Evolutionary conservation across 441 rosid genomes (phyloP), one percentile per base, ranked within the genome.

Genomic region (Brassica balearica): DNA sequence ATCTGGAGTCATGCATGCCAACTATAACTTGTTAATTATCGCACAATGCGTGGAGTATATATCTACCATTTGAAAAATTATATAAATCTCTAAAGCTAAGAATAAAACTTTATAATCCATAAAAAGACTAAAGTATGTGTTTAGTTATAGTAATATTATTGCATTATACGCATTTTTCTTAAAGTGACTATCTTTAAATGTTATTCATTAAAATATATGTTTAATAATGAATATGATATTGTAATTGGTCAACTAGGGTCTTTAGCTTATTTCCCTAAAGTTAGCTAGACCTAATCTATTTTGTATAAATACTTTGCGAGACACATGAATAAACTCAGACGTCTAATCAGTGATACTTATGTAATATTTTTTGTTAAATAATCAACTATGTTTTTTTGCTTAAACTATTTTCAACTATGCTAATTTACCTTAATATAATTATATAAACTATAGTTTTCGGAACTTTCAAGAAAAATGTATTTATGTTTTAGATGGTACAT

Each of bases 1-100:
- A 10, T 67, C 53, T 67, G 19, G 63, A 22, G 58, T 78, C 73
- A 60, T 78, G 77, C 81, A 72, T 72, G 34, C 46, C 71, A 71
- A 70, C 41, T 29, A 64, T 12, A 64, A 64, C 77, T 17, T 48
- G 48, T 29, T 73, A 46, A 7, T 27, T 48, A 48, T 75, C 62
- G 5, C 64, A 46, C 69, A 32, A 59, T 75, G 14, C 58, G 72
- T 74, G 17, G 55, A 53, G 51, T 63, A 9, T 25, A 58, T 56
- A 56, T 58, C 25, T 58, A 55, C 11, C 23, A 56, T 56, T 56
- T 8, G 9, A 53, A 43, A 38, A 43, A 6, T 53, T 15, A 27
- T 12, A 4, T 2, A 23, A 63, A 63, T 76, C 29, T 15, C 25
- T 10, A 51, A 76, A n/a, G 4, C 17, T 46, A 2, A 15, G 66